A percentile compares a stretch with the other conserved stretches of the same genome.
Conservation (phyloP, 1,139 yeast species). For the Kodamaea sp. region DNA sequence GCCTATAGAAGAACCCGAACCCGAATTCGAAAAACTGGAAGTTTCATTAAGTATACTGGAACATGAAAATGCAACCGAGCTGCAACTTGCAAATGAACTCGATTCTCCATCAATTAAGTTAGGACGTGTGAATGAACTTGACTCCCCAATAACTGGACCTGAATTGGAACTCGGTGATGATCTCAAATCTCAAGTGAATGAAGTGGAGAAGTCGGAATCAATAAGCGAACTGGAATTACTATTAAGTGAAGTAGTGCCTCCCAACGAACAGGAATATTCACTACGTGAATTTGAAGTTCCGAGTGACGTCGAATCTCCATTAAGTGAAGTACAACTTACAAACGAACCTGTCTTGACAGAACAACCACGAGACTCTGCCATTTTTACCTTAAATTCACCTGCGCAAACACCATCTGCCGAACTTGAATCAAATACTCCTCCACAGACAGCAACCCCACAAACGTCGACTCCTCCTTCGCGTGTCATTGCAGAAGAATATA, state of each 20-base stretch:
- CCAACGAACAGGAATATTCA: not conserved
- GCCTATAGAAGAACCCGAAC: too few relatives aligned
- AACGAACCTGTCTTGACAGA: not conserved
- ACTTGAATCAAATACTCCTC: constrained; percentile 3
- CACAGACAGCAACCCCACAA: constrained; percentile 5
- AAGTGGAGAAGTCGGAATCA: too few relatives aligned
- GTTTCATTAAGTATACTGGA: not conserved
- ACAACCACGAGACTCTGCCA: too few relatives aligned
- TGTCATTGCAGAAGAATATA: constrained; percentile 20
- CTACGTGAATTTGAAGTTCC: not conserved
- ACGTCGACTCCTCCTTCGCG: constrained; percentile 10
- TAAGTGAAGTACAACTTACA: not conserved
- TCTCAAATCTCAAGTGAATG: not conserved
- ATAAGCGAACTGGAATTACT: not conserved
- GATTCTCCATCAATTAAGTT: not conserved
- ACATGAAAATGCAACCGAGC: not conserved
- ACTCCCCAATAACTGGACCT: not conserved
- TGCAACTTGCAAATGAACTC: not conserved
- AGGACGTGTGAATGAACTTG: not conserved
- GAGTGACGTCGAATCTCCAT: not conserved
- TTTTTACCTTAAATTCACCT: not conserved
- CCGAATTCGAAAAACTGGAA: too few relatives aligned
- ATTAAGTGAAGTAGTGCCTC: not conserved
- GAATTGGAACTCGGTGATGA: not conserved
- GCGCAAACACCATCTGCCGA: constrained; percentile 1